Percentiles rank a stretch among this genome's conserved stretches.
phyloP scores from a whole-genome alignment of 768 basidiomycete species.

The Xerocomus brunneocitrinus region DNA sequence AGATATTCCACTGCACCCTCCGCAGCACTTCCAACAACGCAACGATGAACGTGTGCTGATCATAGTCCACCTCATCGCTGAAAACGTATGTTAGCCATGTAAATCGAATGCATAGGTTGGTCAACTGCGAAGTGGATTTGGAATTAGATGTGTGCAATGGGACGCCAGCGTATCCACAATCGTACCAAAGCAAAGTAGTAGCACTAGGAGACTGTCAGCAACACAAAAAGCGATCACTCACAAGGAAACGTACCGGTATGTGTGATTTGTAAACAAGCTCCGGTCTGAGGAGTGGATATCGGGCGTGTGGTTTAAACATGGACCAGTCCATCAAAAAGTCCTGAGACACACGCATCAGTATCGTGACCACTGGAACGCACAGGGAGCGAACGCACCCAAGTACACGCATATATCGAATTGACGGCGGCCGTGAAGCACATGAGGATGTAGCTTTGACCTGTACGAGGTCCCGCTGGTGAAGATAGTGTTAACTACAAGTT shows the following conservation, averaged over 20 bases:
- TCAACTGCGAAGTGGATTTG: conserved; percentile 37
- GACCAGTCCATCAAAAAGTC: conserved; percentile 92
- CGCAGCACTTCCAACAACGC: conserved; percentile 71
- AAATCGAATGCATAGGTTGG: conserved; percentile 73
- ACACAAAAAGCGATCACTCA: background rate
- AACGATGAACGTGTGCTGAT: conserved; percentile 60
- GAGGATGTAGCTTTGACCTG: conserved; percentile 51
- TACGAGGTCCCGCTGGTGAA: conserved; percentile 27
- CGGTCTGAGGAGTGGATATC: conserved; percentile 58
- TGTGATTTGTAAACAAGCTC: conserved; percentile 69
- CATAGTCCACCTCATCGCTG: conserved; percentile 40
- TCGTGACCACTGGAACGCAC: background rate
- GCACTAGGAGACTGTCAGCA: conserved; percentile 34
- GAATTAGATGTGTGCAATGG: background rate
- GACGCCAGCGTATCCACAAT: conserved; percentile 3
- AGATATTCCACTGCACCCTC: conserved; percentile 87
- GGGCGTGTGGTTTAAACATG: conserved; percentile 51
- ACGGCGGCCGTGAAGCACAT: conserved; percentile 63
- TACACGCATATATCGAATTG: conserved; percentile 63
- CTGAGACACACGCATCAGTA: conserved; percentile 32
- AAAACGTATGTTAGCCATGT: conserved; percentile 80
- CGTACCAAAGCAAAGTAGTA: conserved; percentile 75
- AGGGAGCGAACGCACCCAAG: conserved; percentile 57
- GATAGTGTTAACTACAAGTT: background rate
- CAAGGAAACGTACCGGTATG: conserved; percentile 42